Percentiles rank a stretch among this genome's conserved stretches.
phyloP scores from a whole-genome alignment of 805 yeast genomes.

The Saturnispora diversa region DNA sequence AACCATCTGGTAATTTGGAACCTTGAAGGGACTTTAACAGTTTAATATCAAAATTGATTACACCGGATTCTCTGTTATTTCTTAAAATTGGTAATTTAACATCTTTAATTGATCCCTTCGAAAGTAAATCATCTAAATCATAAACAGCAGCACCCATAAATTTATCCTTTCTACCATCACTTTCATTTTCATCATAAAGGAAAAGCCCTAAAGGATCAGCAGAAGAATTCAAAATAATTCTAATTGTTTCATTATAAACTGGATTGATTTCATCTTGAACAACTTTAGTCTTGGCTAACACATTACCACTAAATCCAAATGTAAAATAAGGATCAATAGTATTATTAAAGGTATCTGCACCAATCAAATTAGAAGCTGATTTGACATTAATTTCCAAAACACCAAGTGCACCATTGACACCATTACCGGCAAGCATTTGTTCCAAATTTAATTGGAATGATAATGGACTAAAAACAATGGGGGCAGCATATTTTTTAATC shows the following conservation, averaged over 20 bases:
- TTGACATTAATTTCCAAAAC: constrained; percentile 63
- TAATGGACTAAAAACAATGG: constrained; percentile 80
- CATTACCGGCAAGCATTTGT: constrained; percentile 78
- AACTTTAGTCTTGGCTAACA: constrained; percentile 60
- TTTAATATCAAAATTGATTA: constrained; percentile 57
- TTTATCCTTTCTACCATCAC: constrained; percentile 65
- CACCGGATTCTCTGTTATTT: constrained; percentile 81
- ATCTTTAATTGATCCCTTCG: constrained; percentile 41
- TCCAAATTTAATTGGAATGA: constrained; percentile 90
- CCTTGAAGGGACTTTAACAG: constrained; percentile 69
- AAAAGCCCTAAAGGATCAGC: constrained; percentile 75
- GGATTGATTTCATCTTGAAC: constrained; percentile 65
- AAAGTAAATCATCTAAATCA: constrained; percentile 59
- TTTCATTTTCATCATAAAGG: constrained; percentile 60
- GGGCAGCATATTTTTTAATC: constrained; percentile 81
- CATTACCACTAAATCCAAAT: constrained; percentile 51
- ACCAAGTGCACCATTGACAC: constrained; percentile 77
- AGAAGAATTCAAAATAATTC: constrained; percentile 61
- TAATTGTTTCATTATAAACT: constrained; percentile 74
- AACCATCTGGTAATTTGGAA: constrained; percentile 65
- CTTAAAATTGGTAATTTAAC: constrained; percentile 54
- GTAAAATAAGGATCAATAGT: constrained; percentile 87
- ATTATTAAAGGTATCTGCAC: constrained; percentile 61
- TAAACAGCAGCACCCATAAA: constrained; percentile 68
- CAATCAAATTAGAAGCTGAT: constrained; percentile 59